Base-by-base conservation (phyloP, 2,329 filamentous ascomycete species). In the Neofusicoccum cordaticola region DNA sequence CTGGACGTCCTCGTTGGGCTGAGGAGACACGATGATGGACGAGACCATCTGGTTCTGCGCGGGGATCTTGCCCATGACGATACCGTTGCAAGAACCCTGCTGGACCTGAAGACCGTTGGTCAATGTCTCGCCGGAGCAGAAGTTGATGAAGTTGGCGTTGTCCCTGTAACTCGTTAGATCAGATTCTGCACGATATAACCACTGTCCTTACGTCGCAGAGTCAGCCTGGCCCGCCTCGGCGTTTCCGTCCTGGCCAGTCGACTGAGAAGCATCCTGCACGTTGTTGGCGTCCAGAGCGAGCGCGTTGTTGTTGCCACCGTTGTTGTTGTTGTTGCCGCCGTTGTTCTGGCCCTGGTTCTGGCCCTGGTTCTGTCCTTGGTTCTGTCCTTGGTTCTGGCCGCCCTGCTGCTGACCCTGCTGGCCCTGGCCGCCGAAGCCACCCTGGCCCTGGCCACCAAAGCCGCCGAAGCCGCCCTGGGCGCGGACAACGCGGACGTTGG, bases 31-130 rank as follows among this genome's bases (percentile, higher is more conserved):
- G 68, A 86, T 82, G 58, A 86, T 79, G 35, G 82, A 75, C n/a
- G 84, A 84, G 58, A 86, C 75, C 85, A 87, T 87, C 67, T 83
- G 80, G 64, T 69, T 69, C 17, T 76, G 72, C 8, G 79, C 75
- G 8, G 85, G 85, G 64, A 87, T 83, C 51, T 83, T 79, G 67
- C 84, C 84, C 83, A 86, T 85, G n/a, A 81, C 82, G 63, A 86
- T 82, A 66, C 82, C 81, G 71, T 86, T 87, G 74, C 85, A 87
- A 50, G 84, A 86, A 9, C 84, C 84, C 0, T 66, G 71, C 44
- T 76, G 73, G 67, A 79, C 73, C 68, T 86, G 84, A 5, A 77
- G 74, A 67, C 85, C 85, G 67, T 87, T 86, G 66, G 85, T 87
- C 64, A 84, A 70, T 2, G 78, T 81, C 71, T 83, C 80, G 66